Evolutionary conservation across 176 grass and related monocot genomes (phyloP).

Genomic region (Oryza meyeriana): DNA sequence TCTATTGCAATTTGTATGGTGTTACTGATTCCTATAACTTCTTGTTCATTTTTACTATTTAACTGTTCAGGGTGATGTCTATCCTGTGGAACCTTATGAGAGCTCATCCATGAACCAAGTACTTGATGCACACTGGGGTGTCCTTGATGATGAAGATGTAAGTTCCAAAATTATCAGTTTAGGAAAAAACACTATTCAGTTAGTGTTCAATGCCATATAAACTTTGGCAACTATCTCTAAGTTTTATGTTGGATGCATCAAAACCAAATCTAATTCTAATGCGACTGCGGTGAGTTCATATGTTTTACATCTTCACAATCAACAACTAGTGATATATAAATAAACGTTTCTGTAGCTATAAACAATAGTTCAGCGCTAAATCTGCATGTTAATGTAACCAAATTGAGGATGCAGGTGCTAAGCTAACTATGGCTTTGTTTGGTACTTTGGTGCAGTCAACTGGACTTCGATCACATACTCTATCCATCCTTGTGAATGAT

Average conservation of each 20-base stretch:
- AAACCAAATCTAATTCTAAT: conserved; percentile 12
- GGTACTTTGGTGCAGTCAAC: conserved; percentile 56
- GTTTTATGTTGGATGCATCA: background rate
- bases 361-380: background rate
- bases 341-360: background rate
- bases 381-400: conserved; percentile 4
- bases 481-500: conserved; percentile 92
- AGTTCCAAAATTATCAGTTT: conserved; percentile 35
- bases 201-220: background rate
- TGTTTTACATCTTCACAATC: conserved; percentile 8
- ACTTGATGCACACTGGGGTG: conserved; percentile 96
- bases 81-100: conserved; percentile 73
- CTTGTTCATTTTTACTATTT: conserved; percentile 28
- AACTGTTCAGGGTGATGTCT: conserved; percentile 86
- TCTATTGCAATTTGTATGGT: background rate
- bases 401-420: conserved; percentile 21
- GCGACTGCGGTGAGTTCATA: background rate
- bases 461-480: conserved; percentile 82
- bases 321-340: conserved; percentile 14
- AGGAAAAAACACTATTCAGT: background rate
- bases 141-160: conserved; percentile 95
- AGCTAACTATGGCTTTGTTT: conserved; percentile 26
- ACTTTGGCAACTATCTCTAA: background rate
- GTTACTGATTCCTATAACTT: conserved; percentile 30
- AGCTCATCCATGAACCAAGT: conserved; percentile 57